Base-by-base conservation (phyloP, 73 alveolate species). In the Paramecium biaurelia region DNA sequence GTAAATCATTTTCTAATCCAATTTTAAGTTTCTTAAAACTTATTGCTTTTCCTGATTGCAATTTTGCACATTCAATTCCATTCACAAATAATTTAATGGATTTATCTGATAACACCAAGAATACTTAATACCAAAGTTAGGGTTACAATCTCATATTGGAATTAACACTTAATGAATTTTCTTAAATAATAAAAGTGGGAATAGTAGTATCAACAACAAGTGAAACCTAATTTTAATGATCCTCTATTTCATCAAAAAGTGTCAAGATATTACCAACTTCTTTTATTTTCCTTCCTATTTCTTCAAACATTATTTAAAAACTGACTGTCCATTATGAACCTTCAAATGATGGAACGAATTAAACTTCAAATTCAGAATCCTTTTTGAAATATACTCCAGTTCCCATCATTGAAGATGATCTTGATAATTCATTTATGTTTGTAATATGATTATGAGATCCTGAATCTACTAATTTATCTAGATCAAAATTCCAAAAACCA, bases 261-360 rank as follows among this genome's bases (percentile, higher is more conserved):
- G 26, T 79, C 4, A 79, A 3, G 23, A 79, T 8, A 7, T 32
- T 24, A 1, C 90, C 90, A 2, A 41, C 24, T 11, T 38, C 56
- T 23, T 79, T 79, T 8, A 79, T 79, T 79, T 79, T 30, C 43
- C 90, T 79, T 47, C 90, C 90, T 7, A 79, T 43, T 79, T 79
- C 90, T 47, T 79, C 76, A 15, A 79, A 79, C 76, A 79, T 79
- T 20, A 79, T 23, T 21, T 30, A 32, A 79, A 23, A 79, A 43
- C 42, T 43, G 70, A 79, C 28, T 5, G 37, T 35, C 90, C 90
- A 42, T 20, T 21, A 21, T 24, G 76, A 21, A 23, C 57, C 74
- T 7, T 79, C 70, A 45, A 79, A 79, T 20, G 90, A 45, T 3
- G 90, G 90, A 23, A 79, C 90, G n/a, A 79, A 79, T 5, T 26